Conservation (phyloP, 2,329 filamentous ascomycete species). For the Aspergillus pseudonomiae region DNA sequence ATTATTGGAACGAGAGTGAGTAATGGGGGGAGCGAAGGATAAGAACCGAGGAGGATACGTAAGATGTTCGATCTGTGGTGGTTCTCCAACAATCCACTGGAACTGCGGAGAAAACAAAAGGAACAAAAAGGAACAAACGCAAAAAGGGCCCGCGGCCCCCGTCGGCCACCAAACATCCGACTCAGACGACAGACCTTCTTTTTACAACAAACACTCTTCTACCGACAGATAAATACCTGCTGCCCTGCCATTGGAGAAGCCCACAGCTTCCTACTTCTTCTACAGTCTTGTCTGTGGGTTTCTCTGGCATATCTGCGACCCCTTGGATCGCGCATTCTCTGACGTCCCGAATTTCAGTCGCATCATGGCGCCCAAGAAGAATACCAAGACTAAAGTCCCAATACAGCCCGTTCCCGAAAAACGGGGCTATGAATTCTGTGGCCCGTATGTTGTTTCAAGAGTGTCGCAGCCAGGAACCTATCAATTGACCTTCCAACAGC, state of each 20-base stretch:
- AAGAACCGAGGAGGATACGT: neutral
- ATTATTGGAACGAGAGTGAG: neutral
- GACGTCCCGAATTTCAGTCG: neutral
- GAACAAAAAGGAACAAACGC: neutral
- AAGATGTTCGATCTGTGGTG: neutral
- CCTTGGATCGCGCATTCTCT: too few relatives aligned
- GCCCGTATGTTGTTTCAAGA: constrained; percentile 44
- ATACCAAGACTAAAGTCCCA: constrained; percentile 32
- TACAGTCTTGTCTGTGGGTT: neutral
- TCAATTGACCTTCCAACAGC: constrained; percentile 50
- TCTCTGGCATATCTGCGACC: neutral
- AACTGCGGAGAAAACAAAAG: constrained; percentile 2
- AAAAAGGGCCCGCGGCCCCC: constrained; percentile 3
- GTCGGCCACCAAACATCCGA: constrained; percentile 7
- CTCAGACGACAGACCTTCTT: neutral
- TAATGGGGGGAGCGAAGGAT: neutral
- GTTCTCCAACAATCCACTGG: constrained; percentile 1
- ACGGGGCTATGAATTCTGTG: constrained; percentile 51
- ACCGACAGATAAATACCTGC: too few relatives aligned
- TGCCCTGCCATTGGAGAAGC: neutral
- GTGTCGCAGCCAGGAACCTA: neutral
- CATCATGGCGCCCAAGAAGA: constrained; percentile 38
- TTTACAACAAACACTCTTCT: too few relatives aligned
- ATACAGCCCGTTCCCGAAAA: constrained; percentile 43
- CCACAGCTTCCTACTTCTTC: neutral